These are phyloP conservation scores for Hymenoscyphus linearis DNA, from an alignment of 2,329 filamentous ascomycete species.

Conservation along the genomic window DNA sequence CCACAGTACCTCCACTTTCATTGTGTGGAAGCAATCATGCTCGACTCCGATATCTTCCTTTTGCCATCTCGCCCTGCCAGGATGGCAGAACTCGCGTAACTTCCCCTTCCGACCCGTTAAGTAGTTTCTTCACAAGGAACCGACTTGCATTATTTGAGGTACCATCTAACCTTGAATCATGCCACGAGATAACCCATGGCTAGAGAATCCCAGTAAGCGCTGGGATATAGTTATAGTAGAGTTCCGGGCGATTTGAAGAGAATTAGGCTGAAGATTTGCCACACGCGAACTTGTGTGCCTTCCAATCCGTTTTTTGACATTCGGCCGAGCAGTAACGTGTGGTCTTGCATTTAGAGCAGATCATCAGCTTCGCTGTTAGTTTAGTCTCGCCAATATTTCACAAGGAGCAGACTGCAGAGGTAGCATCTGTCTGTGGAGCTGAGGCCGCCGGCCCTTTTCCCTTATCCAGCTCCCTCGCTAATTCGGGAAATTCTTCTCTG, in stretches of 20 bases:
- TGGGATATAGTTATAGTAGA: conserved; percentile 1
- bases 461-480: neutral
- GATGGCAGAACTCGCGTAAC: conserved; percentile 5
- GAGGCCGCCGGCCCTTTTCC: neutral
- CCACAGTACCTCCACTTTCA: conserved; percentile 13
- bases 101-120: conserved; percentile 15
- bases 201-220: neutral
- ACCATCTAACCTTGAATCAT: conserved; percentile 17
- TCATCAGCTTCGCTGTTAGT: conserved; percentile 5
- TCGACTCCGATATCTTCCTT: conserved; percentile 5
- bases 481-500: neutral
- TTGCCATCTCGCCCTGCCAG: conserved; percentile 16
- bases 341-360: conserved; percentile 18
- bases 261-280: neutral
- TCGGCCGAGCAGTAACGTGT: conserved; percentile 21
- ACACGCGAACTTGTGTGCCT: conserved; percentile 20
- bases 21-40: conserved; percentile 14
- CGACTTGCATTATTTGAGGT: conserved; percentile 5
- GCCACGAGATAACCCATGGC: conserved; percentile 5
- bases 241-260: neutral
- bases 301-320: conserved; percentile 22
- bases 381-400: neutral
- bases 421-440: neutral
- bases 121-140: conserved; percentile 12
- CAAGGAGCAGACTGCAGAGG: neutral